Conservation (phyloP, 257 asterid species). For the Solanum ossicruentum region DNA sequence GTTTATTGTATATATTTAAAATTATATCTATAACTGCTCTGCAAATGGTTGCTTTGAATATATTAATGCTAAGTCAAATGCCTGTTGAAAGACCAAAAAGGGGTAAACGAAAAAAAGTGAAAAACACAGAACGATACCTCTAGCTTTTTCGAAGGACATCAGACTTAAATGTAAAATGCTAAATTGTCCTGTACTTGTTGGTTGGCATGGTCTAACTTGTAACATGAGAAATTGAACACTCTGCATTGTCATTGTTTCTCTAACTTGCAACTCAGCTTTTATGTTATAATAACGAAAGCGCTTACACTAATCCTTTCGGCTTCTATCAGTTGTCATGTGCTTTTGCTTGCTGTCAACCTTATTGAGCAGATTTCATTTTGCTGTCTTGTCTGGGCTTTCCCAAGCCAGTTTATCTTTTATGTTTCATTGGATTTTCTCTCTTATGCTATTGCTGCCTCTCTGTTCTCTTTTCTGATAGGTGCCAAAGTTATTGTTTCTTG, state of each 20-base stretch:
- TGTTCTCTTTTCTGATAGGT: background rate
- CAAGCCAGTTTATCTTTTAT: background rate
- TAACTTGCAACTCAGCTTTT: background rate
- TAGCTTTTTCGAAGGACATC: background rate
- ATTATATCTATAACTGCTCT: background rate
- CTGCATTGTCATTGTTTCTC: background rate
- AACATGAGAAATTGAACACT: background rate
- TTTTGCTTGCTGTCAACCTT: background rate
- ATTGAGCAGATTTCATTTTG: background rate
- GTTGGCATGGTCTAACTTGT: background rate
- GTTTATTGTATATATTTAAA: too few relatives aligned
- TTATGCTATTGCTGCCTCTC: background rate
- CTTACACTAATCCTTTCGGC: background rate
- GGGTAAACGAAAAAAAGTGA: background rate
- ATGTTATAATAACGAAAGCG: background rate
- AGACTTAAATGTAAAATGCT: background rate
- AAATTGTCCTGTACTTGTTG: background rate
- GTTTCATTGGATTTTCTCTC: background rate
- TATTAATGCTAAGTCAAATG: background rate
- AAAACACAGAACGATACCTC: background rate
- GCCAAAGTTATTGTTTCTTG: background rate
- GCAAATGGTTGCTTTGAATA: background rate
- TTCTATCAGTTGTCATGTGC: background rate
- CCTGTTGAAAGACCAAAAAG: background rate
- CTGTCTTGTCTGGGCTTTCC: background rate